Base-by-base conservation (phyloP, 345 rosid genomes). In the Dovyalis caffra region DNA sequence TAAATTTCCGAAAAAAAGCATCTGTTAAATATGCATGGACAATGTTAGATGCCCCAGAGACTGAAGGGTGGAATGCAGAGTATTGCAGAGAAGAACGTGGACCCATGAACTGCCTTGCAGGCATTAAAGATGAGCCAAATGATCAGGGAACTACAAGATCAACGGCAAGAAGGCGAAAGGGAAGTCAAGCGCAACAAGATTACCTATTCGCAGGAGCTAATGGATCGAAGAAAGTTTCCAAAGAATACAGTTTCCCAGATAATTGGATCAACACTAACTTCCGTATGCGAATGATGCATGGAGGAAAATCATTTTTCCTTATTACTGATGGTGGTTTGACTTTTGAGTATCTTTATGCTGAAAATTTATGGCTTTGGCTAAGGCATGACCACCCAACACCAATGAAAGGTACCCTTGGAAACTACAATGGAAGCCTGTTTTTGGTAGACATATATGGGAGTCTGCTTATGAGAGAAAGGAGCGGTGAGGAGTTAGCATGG, bases 1-100 rank as follows among this genome's bases (percentile, higher is more conserved):
- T 78, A 5, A 87, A 66, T 68, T 23, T 57, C 66, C 72, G 87
- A 66, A 86, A 85, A 78, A 88, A 84, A 82, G 40, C 76, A 40
- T 47, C 80, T 12, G 28, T 69, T 0, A 87, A 85, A 74, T 87
- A 86, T 69, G 66, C 78, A 15, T 90, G 92, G 95, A 77, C 92
- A 28, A 72, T 83, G 28, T 21, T 89, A 58, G 91, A 87, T 63
- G 87, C 89, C 62, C 92, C 92, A 8, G 90, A 89, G 80, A 89
- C 84, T 25, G 92, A 90, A 85, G 91, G 92, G 64, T 88, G 95
- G 92, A 90, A 90, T 74, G 87, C 88, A 16, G 90, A 90, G 79
- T 90, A 89, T 37, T 90, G 95, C 82, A 86, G 85, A 63, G 91
- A 90, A 82, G 91, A 87, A 66, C 90, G 89, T 12, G 90, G 92